Evolutionary conservation across 768 basidiomycete species (phyloP).

Genomic region (Rhodocollybia butyracea): DNA sequence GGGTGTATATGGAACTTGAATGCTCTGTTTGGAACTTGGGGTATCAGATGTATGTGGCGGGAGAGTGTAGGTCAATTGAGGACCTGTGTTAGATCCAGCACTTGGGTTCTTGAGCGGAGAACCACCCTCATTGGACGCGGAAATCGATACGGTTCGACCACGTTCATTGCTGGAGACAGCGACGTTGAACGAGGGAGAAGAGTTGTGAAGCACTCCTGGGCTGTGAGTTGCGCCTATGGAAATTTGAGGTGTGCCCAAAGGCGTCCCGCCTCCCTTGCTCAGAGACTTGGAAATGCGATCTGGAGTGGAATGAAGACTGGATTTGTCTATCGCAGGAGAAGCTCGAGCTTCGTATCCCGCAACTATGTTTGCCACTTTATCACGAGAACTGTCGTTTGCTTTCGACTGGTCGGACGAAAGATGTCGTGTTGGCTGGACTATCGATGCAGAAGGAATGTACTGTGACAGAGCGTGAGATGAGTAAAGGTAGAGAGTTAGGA

Average conservation of each 20-base stretch:
- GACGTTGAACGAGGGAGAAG: conserved; percentile 7
- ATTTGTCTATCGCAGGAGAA: not conserved
- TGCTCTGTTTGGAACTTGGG: conserved; percentile 3
- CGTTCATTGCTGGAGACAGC: conserved; percentile 2
- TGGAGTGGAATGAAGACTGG: not conserved
- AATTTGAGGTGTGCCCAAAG: not conserved
- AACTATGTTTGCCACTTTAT: not conserved
- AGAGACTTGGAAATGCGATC: too few relatives aligned
- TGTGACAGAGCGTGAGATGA: not conserved
- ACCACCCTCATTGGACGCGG: conserved; percentile 6
- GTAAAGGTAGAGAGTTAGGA: too few relatives aligned
- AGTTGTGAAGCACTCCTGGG: not conserved
- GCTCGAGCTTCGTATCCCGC: not conserved
- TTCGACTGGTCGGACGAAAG: not conserved
- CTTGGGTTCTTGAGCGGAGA: not conserved
- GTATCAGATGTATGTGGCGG: not conserved
- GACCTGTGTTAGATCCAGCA: not conserved
- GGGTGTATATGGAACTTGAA: conserved; percentile 2
- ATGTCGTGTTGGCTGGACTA: not conserved
- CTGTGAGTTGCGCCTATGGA: not conserved
- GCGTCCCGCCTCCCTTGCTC: too few relatives aligned
- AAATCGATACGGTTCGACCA: conserved; percentile 3
- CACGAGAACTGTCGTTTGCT: not conserved
- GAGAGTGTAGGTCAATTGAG: not conserved
- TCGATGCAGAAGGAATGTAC: not conserved